Evolutionary conservation across 2,329 filamentous ascomycete genomes (phyloP).

Genomic region (Epichloe elymi): DNA sequence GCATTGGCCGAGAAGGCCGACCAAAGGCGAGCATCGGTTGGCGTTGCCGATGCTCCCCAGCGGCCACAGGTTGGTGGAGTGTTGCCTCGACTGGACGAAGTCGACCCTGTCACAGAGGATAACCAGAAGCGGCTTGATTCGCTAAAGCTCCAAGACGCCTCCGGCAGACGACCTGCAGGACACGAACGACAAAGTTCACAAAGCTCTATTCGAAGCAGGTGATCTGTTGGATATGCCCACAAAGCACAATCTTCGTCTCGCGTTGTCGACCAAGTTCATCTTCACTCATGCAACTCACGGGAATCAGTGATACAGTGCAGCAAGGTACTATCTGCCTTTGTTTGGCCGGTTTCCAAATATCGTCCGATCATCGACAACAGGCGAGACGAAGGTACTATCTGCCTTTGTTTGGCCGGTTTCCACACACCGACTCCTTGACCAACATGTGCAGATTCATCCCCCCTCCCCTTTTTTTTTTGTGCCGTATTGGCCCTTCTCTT

Average conservation of each 20-base stretch:
- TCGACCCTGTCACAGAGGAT: constrained; percentile 67
- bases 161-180: constrained; percentile 40
- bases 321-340: not conserved
- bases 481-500: not conserved
- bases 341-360: not conserved
- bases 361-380: not conserved
- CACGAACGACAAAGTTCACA: constrained; percentile 50
- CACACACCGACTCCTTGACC: not conserved
- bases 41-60: constrained; percentile 18
- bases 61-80: constrained; percentile 25
- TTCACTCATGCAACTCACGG: not conserved
- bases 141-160: constrained; percentile 73
- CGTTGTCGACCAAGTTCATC: not conserved
- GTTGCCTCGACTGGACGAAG: constrained; percentile 52
- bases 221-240: constrained; percentile 15
- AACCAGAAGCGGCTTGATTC: constrained; percentile 81
- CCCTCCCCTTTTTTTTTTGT: not conserved
- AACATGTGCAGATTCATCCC: not conserved
- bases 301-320: not conserved
- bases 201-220: constrained; percentile 39
- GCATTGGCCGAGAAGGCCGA: constrained; percentile 70
- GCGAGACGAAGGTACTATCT: not conserved
- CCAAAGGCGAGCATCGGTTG: constrained; percentile 39
- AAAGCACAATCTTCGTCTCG: not conserved
- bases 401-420: no score